Evolutionary conservation across 768 basidiomycete genomes (phyloP), one percentile per base, ranked within the genome.

Genomic region (Dictyophora rubrovolvata): DNA sequence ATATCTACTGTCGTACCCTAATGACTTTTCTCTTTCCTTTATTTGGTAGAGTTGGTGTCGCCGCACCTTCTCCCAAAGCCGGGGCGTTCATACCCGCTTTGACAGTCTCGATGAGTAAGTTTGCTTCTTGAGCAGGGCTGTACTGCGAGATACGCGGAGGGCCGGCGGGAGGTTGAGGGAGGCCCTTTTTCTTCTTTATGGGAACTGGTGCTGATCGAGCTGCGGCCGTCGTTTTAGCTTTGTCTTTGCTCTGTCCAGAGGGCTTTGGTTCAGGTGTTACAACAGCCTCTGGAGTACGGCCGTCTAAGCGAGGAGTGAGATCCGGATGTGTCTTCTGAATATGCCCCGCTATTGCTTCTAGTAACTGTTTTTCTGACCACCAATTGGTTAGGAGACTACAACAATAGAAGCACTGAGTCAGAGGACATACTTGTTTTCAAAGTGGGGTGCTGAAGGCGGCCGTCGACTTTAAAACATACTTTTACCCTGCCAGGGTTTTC

Each of bases 401-500:
- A n/a, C n/a, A n/a, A 55, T 49, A 51, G 37, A 48, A 47, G 21
- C 36, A 35, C 9, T 37, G 34, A 51, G 21, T 28, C 20, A 55
- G 20, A 18, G 14, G 23, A 14, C 85, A 64, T 68, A 92, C 89
- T 92, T 34, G 84, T 86, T 73, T 80, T 84, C 66, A 92, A 84
- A n/a, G 69, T 67, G 2, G 79, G 75, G 65, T 90, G 86, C 60
- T 87, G 71, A 9, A 86, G 75, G 36, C 70, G 66, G 0, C 79
- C 89, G 60, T 90, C 86, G 69, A 86, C 86, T 79, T 89, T 92
- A 87, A 87, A 91, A 67, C 89, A 89, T 21, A 98, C 89, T 63
- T 92, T 83, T 60, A 99, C 91, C 22, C 95, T 81, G 9, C 95
- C 95, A 0, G 95, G 95, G 69, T 99, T 99, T 67, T 89, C 94